These are phyloP conservation scores for Notholithocarpus densiflorus DNA, from an alignment of 306 rosid species.

Conservation along the genomic window DNA sequence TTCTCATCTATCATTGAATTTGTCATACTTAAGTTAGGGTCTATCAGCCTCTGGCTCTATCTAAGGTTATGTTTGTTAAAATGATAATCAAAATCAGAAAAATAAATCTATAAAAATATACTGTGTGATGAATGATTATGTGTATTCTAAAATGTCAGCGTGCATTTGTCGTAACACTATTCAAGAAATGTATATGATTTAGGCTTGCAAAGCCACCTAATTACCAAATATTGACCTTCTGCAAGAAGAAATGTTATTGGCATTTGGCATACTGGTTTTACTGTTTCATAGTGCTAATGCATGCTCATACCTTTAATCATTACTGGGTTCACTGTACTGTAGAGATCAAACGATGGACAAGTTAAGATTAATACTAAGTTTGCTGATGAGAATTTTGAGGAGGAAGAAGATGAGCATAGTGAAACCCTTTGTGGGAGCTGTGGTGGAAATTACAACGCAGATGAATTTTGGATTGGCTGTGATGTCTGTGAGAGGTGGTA, in stretches of 20 bases:
- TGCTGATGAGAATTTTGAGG: slow-evolving; percentile 70
- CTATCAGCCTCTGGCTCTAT: neutral
- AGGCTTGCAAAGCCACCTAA: neutral
- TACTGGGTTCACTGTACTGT: slow-evolving; percentile 6
- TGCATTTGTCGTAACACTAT: slow-evolving; percentile 10
- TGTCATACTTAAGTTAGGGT: neutral
- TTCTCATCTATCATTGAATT: neutral
- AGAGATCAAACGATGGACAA: slow-evolving; percentile 79
- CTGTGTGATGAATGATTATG: neutral
- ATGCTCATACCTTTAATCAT: neutral
- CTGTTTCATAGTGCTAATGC: neutral
- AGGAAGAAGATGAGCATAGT: slow-evolving; percentile 80
- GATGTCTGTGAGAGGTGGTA: slow-evolving; percentile 90
- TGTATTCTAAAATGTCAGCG: neutral
- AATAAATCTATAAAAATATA: neutral
- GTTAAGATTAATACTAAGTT: slow-evolving; percentile 72
- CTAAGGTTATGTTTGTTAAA: neutral
- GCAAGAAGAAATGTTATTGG: neutral
- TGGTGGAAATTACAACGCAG: slow-evolving; percentile 75
- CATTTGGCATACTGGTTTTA: neutral
- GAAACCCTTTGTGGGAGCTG: slow-evolving; percentile 89
- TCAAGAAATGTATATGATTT: neutral
- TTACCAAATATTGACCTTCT: neutral
- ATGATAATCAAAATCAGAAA: neutral
- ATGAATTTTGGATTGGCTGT: slow-evolving; percentile 90